Conservation (phyloP, 2,329 filamentous ascomycete genomes). For the Beauveria bassiana region DNA sequence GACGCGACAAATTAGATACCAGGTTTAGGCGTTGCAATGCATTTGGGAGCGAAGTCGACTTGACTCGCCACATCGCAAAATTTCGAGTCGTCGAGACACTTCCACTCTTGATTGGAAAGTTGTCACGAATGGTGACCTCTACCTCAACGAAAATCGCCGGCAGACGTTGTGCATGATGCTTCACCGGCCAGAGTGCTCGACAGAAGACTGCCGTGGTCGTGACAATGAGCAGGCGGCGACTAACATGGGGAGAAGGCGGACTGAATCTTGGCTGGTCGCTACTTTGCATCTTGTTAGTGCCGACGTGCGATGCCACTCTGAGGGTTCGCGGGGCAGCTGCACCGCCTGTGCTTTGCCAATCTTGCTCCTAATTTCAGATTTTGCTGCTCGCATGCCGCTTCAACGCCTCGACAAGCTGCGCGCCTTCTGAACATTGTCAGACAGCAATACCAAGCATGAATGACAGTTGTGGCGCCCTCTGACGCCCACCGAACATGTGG, state of each 20-base stretch:
- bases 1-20: neutral
- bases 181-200: no score
- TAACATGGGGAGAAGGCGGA: neutral
- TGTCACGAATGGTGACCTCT: neutral
- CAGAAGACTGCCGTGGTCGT: no score
- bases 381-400: neutral
- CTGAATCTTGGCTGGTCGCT: neutral
- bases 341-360: no score
- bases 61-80: neutral
- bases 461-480: slow-evolving; percentile 2
- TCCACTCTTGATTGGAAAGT: neutral
- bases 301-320: neutral
- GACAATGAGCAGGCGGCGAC: no score
- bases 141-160: neutral
- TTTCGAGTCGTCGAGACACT: neutral
- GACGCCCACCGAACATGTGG: neutral
- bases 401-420: neutral
- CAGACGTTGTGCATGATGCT: no score
- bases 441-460: neutral
- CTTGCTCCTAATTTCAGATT: neutral
- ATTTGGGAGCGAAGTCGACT: neutral
- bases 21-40: slow-evolving; percentile 8
- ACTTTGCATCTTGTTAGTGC: neutral
- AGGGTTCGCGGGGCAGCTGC: neutral
- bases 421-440: neutral